Conservation (phyloP, 176 grass and related monocot genomes). For the Zea mays region Zm-B73-REFERENCE-NAM-5.0 NC_050104.1:157180001-157180500, state of each 20-base stretch:
- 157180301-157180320: neutral
- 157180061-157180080: constrained; percentile 61
- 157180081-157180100: constrained; percentile 93
- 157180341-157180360: neutral
- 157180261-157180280: constrained; percentile 63
- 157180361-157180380: neutral
- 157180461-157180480: neutral
- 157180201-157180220: constrained; percentile 45
- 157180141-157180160: constrained; percentile 92
- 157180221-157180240: constrained; percentile 48
- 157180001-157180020: constrained; percentile 67
- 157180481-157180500: neutral
- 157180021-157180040: constrained; percentile 85
- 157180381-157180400: constrained; percentile 24
- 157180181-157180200: constrained; percentile 27
- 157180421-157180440: neutral
- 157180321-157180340: neutral
- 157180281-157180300: constrained; percentile 30
- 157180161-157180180: constrained; percentile 46
- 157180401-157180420: constrained; percentile 17
- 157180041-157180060: constrained; percentile 45
- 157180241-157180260: constrained; percentile 56
- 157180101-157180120: constrained; percentile 86
- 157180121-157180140: constrained; percentile 71
- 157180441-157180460: constrained; percentile 5